Evolutionary conservation across 148 eudicot species (phyloP).

Genomic region (Fagopyrum homotropicum): DNA sequence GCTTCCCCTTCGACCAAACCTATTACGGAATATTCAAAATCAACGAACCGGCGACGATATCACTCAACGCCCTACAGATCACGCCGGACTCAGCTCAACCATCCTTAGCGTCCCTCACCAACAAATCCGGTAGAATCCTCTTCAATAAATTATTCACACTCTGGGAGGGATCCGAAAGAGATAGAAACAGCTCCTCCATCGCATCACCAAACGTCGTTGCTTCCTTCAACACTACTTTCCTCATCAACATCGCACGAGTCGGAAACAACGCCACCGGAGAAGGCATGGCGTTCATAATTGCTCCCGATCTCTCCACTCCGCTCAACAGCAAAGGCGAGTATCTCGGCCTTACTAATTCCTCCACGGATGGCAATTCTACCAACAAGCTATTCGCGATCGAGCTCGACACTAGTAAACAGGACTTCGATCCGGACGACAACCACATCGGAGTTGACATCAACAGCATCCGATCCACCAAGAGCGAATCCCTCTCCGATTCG

Average conservation of each 20-base stretch:
- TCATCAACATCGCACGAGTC: conserved; percentile 35
- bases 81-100: conserved; percentile 48
- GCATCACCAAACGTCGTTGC: conserved; percentile 22
- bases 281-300: conserved; percentile 59
- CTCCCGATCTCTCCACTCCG: conserved; percentile 25
- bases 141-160: conserved; percentile 26
- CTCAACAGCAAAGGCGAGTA: conserved; percentile 43
- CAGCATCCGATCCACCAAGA: conserved; percentile 33
- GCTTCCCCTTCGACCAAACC: conserved; percentile 31
- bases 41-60: conserved; percentile 29
- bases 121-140: conserved; percentile 45
- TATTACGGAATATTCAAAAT: conserved; percentile 17
- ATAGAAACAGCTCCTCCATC: not conserved
- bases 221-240: conserved; percentile 53
- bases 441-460: conserved; percentile 64
- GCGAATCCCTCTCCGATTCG: conserved; percentile 22
- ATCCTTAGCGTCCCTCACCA: conserved; percentile 14
- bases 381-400: conserved; percentile 65
- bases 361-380: conserved; percentile 29
- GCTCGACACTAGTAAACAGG: conserved; percentile 54
- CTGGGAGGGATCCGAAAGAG: conserved; percentile 26
- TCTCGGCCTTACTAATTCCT: conserved; percentile 58
- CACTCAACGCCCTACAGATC: conserved; percentile 50
- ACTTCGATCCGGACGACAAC: conserved; percentile 60
- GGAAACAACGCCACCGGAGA: conserved; percentile 32